phyloP scores from a whole-genome alignment of 148 eudicot genomes.

The Fagopyrum homotropicum region DNA sequence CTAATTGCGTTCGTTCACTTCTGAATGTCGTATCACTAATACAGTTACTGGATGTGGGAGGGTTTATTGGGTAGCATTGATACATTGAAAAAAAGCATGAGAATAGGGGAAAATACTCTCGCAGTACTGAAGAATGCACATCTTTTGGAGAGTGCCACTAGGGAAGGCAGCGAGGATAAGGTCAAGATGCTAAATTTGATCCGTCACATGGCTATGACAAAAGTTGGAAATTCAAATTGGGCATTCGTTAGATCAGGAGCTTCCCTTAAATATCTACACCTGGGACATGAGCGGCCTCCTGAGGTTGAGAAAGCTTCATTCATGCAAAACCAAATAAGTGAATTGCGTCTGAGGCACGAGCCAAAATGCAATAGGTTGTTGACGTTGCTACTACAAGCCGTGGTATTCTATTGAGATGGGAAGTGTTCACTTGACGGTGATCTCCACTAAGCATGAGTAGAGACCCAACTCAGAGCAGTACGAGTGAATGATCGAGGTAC shows the following conservation, averaged over 20 bases:
- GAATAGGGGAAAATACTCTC: conserved; percentile 17
- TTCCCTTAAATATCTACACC: conserved; percentile 14
- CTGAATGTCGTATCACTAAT: no score
- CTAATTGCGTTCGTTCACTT: no score
- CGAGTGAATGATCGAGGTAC: conserved; percentile 29
- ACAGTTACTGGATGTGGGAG: conserved; percentile 29
- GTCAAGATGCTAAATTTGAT: conserved; percentile 23
- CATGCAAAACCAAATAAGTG: conserved; percentile 20
- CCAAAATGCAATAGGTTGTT: conserved; percentile 15
- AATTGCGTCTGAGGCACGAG: not conserved
- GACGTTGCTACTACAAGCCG: conserved; percentile 47
- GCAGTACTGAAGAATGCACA: conserved; percentile 24
- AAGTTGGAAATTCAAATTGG: conserved; percentile 12
- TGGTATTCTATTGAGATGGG: conserved; percentile 70
- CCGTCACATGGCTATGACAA: conserved; percentile 17
- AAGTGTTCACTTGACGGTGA: conserved; percentile 46
- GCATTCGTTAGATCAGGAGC: conserved; percentile 15
- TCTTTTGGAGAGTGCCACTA: conserved; percentile 20
- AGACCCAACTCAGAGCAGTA: conserved; percentile 37
- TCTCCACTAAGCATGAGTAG: conserved; percentile 59
- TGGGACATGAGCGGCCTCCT: conserved; percentile 18
- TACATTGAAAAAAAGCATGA: conserved; percentile 13
- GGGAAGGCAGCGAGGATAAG: conserved; percentile 7
- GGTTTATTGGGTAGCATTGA: conserved; percentile 20
- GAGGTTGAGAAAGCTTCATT: conserved; percentile 26